Percentiles rank a stretch among this genome's conserved stretches.
These are phyloP conservation scores for Puya raimondii DNA, from an alignment of 176 grass and related monocot species.

Conservation along the genomic window DNA sequence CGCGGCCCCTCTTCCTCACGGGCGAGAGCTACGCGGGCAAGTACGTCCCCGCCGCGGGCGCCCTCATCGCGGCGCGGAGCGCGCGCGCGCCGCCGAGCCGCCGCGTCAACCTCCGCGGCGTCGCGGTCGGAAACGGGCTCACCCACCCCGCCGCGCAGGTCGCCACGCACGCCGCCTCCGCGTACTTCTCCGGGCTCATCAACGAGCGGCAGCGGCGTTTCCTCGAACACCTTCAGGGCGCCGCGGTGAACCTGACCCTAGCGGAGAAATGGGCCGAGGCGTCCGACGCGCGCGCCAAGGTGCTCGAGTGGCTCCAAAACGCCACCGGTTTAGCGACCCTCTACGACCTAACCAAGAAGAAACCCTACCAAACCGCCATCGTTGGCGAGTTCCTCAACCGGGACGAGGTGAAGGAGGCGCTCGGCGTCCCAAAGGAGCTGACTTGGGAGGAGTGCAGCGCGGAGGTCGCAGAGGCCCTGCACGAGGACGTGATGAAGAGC, in stretches of 20 bases:
- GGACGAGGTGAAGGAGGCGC: constrained; percentile 36
- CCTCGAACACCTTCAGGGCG: constrained; percentile 33
- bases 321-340: constrained; percentile 30
- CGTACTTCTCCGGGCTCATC: constrained; percentile 64
- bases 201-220: constrained; percentile 27
- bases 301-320: constrained; percentile 24
- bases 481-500: constrained; percentile 67
- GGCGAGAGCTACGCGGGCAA: constrained; percentile 80
- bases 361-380: constrained; percentile 13
- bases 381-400: constrained; percentile 39
- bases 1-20: constrained; percentile 46
- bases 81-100: background rate
- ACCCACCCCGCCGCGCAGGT: constrained; percentile 52
- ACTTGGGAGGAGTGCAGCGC: constrained; percentile 33
- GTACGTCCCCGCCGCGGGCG: constrained; percentile 42
- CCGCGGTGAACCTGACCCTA: constrained; percentile 16
- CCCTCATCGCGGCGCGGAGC: constrained; percentile 34
- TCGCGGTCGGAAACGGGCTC: constrained; percentile 61
- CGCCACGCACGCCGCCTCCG: constrained; percentile 45
- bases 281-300: constrained; percentile 16
- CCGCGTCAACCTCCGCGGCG: constrained; percentile 38
- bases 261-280: constrained; percentile 29
- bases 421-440: constrained; percentile 20
- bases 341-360: constrained; percentile 38
- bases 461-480: constrained; percentile 15